phyloP scores from a whole-genome alignment of 192 early-diverging fungal species.

The Funneliformis geosporum region DNA sequence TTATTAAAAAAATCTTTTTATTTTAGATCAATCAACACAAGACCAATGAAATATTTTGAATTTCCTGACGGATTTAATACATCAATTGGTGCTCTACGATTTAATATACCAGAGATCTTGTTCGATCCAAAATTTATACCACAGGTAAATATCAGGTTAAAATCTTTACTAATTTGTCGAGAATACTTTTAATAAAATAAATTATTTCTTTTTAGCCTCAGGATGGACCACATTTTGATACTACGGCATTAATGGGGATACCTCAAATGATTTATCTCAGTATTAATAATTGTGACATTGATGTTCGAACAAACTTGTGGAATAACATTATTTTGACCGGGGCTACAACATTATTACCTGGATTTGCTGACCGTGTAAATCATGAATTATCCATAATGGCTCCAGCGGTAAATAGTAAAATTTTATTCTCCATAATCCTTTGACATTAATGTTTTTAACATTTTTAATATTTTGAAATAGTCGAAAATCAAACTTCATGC shows the following conservation, averaged over 20 bases:
- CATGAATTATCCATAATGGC: conserved; percentile 66
- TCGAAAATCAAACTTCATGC: conserved; percentile 78
- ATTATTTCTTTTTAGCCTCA: conserved; percentile 12
- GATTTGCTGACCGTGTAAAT: conserved; percentile 83
- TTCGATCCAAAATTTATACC: conserved; percentile 77
- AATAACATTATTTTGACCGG: conserved; percentile 87
- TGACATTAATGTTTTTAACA: background rate
- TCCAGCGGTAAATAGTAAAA: conserved; percentile 58
- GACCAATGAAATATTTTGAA: conserved; percentile 87
- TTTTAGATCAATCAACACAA: conserved; percentile 50
- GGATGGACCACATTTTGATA: conserved; percentile 23
- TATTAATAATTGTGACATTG: conserved; percentile 79
- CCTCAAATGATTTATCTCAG: conserved; percentile 76
- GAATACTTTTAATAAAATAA: background rate
- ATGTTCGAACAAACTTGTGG: conserved; percentile 81
- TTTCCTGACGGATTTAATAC: conserved; percentile 94
- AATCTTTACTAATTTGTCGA: background rate
- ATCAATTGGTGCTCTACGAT: conserved; percentile 78
- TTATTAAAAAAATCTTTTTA: background rate
- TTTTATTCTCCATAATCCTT: background rate
- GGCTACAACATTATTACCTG: conserved; percentile 83
- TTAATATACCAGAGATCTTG: conserved; percentile 79
- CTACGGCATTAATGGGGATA: conserved; percentile 51
- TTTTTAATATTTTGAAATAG: conserved; percentile 13
- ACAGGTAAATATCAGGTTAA: conserved; percentile 31